Percentiles rank a stretch among this genome's conserved stretches.
Evolutionary conservation across 345 rosid species (phyloP).

Genomic region (Sonneratia alba): DNA sequence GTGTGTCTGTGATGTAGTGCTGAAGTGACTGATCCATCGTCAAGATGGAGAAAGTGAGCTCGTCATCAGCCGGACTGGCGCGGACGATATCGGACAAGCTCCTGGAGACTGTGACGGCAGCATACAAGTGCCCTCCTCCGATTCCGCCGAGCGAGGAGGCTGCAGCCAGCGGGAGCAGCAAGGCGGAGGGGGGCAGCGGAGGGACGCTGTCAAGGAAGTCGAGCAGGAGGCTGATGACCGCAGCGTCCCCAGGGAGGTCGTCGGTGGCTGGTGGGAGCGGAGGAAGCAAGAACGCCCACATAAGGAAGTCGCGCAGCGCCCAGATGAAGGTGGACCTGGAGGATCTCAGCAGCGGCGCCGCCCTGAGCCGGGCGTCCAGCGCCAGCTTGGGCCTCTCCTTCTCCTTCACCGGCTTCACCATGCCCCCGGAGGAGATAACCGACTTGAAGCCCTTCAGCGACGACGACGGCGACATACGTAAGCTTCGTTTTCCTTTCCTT

Average conservation of each 20-base stretch:
- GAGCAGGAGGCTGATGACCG: conserved; percentile 46
- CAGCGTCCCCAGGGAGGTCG: conserved; percentile 54
- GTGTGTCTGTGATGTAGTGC: background rate
- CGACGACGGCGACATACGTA: conserved; percentile 54
- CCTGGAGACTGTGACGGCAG: conserved; percentile 57
- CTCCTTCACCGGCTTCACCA: conserved; percentile 83
- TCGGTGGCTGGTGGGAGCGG: background rate
- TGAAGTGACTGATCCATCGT: too few species aligned
- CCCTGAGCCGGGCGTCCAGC: conserved; percentile 89
- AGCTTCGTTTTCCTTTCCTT: background rate
- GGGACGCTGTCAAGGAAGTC: conserved; percentile 58
- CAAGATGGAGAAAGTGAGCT: conserved; percentile 44
- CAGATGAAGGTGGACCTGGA: conserved; percentile 70
- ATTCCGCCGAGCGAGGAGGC: conserved; percentile 2
- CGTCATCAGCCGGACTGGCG: conserved; percentile 37
- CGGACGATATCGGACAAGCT: conserved; percentile 80
- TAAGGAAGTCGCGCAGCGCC: conserved; percentile 82
- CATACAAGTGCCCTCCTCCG: conserved; percentile 52
- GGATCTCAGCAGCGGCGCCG: conserved; percentile 77
- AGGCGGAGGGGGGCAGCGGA: background rate
- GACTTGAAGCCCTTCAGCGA: conserved; percentile 84
- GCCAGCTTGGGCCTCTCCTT: conserved; percentile 88
- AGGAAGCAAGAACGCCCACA: conserved; percentile 48
- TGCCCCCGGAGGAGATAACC: conserved; percentile 74
- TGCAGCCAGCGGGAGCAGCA: background rate